phyloP scores from a whole-genome alignment of 192 early-diverging fungal genomes.

The Umbelopsis sp. region DNA sequence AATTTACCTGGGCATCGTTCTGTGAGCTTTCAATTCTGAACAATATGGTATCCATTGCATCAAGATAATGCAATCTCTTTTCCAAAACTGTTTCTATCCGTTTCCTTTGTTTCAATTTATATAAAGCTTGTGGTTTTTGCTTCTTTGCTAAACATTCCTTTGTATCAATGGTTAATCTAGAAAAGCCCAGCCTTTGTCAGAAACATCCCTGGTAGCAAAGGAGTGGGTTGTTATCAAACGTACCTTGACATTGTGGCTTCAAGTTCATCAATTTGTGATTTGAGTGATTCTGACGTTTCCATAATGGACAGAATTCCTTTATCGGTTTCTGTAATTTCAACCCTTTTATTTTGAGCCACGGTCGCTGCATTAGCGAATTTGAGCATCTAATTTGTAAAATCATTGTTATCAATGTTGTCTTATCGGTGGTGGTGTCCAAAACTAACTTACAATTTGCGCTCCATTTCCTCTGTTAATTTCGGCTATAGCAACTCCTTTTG shows the following conservation, averaged over 20 bases:
- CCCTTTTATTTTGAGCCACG: background rate
- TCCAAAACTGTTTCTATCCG: constrained; percentile 53
- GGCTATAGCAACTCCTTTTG: background rate
- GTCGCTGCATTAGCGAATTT: constrained; percentile 8
- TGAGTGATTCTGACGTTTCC: constrained; percentile 49
- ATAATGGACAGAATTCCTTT: constrained; percentile 59
- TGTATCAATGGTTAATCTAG: constrained; percentile 17
- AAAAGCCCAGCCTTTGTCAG: background rate
- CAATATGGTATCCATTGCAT: constrained; percentile 62
- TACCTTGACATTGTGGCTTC: constrained; percentile 58
- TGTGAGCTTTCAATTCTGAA: constrained; percentile 65
- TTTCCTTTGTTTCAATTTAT: constrained; percentile 56
- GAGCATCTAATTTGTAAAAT: background rate
- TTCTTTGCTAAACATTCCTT: constrained; percentile 25
- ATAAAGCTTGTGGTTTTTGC: constrained; percentile 57
- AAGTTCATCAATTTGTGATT: constrained; percentile 59
- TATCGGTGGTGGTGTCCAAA: background rate
- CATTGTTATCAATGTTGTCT: background rate
- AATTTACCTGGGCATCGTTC: constrained; percentile 56
- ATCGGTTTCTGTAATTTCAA: constrained; percentile 55
- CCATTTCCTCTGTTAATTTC: background rate
- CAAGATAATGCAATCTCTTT: constrained; percentile 55
- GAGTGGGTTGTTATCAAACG: background rate
- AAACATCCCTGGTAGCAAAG: background rate
- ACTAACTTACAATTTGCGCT: background rate